Evolutionary conservation across 768 basidiomycete species (phyloP).

Genomic region (Russula foetens): DNA sequence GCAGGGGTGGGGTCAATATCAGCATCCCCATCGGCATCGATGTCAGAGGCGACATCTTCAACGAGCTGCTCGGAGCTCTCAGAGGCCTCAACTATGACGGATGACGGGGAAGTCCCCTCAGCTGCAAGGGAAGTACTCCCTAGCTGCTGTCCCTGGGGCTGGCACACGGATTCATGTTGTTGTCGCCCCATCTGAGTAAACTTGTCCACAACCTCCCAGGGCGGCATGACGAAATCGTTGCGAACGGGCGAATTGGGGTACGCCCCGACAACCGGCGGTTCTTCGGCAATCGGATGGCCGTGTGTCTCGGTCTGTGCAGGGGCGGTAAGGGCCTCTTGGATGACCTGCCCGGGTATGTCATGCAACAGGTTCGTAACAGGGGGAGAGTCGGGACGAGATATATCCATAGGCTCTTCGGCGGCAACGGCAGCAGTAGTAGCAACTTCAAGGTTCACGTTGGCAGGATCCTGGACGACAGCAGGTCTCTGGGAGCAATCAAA

Average conservation of each 20-base stretch:
- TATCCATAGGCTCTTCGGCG: conserved; percentile 12
- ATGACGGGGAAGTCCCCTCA: not conserved
- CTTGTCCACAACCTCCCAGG: conserved; percentile 1
- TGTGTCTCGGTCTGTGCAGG: conserved; percentile 1
- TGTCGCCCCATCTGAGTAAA: not conserved
- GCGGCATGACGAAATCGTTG: conserved; percentile 26
- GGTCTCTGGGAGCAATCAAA: conserved; percentile 3
- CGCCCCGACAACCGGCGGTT: conserved; percentile 36
- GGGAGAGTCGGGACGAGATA: conserved; percentile 7
- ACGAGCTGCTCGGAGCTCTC: conserved; percentile 7
- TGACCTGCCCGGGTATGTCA: not conserved
- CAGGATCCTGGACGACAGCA: not conserved
- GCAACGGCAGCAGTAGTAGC: no score
- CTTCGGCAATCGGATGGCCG: conserved; percentile 23
- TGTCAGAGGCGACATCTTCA: conserved; percentile 14
- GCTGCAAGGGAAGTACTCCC: not conserved
- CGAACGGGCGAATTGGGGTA: conserved; percentile 33
- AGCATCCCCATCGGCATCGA: conserved; percentile 13
- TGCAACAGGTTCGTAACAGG: not conserved
- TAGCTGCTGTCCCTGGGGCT: not conserved
- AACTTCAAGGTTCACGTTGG: not conserved
- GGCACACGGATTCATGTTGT: not conserved
- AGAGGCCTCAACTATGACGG: conserved; percentile 10
- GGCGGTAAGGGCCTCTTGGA: conserved; percentile 4
- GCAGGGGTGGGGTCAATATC: conserved; percentile 1